Percentiles rank a stretch among this genome's conserved stretches.
Conservation (phyloP, 129 eudicot species). For the Daucus carota region DH1_v3.0 NC_030382.2:56708501-56709000, state of each 20-base stretch:
- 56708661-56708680: background rate
- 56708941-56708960: background rate
- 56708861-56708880: no score
- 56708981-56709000: background rate
- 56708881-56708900: background rate
- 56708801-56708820: background rate
- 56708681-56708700: background rate
- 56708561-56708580: background rate
- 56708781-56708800: background rate
- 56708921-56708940: background rate
- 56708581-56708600: background rate
- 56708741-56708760: background rate
- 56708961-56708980: no score
- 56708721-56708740: background rate
- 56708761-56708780: no score
- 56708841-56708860: no score
- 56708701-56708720: background rate
- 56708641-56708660: background rate
- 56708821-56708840: no score
- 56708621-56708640: background rate
- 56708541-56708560: background rate
- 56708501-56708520: constrained; percentile 17
- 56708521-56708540: background rate
- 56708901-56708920: background rate
- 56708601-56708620: background rate